A percentile compares a stretch with the other conserved stretches of the same genome.
These are phyloP conservation scores for Penicillium sp. DNA, from an alignment of 2,329 filamentous ascomycete genomes.

Conservation along the genomic window DNA sequence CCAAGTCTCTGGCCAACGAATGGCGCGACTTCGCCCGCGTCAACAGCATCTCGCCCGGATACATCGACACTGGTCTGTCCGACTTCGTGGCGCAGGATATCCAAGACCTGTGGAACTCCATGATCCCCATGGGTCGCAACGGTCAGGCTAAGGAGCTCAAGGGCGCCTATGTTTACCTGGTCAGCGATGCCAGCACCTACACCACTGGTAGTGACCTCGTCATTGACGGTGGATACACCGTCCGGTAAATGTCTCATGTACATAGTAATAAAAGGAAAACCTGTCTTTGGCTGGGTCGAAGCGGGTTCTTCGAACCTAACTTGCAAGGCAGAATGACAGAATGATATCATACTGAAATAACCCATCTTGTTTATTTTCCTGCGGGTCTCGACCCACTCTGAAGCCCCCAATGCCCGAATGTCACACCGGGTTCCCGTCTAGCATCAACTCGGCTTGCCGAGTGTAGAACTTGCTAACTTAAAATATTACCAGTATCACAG, in stretches of 20 bases:
- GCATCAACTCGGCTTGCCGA: not conserved
- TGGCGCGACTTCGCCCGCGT: constrained; percentile 72
- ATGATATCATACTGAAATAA: constrained; percentile 3
- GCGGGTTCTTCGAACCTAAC: constrained; percentile 1
- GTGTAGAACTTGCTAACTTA: too few species aligned
- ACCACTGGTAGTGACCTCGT: constrained; percentile 54
- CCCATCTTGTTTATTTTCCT: constrained; percentile 8
- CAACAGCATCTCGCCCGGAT: constrained; percentile 70
- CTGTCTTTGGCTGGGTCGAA: not conserved
- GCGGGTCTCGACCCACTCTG: not conserved
- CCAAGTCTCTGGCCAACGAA: constrained; percentile 68
- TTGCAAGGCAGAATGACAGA: constrained; percentile 1
- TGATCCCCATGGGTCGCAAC: constrained; percentile 65
- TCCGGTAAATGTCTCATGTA: constrained; percentile 37
- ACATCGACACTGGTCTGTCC: constrained; percentile 69
- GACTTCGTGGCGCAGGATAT: constrained; percentile 66
- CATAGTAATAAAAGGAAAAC: constrained; percentile 12
- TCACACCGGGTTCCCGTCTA: not conserved
- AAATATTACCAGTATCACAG: too few species aligned
- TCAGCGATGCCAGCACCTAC: constrained; percentile 54
- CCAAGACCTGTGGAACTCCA: constrained; percentile 62
- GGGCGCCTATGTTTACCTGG: constrained; percentile 58
- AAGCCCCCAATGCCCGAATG: not conserved
- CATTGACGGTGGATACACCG: constrained; percentile 56
- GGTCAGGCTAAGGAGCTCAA: constrained; percentile 69